Evolutionary conservation across 139 green algal species (phyloP).

Genomic region (Chlamydomonas incerta): DNA sequence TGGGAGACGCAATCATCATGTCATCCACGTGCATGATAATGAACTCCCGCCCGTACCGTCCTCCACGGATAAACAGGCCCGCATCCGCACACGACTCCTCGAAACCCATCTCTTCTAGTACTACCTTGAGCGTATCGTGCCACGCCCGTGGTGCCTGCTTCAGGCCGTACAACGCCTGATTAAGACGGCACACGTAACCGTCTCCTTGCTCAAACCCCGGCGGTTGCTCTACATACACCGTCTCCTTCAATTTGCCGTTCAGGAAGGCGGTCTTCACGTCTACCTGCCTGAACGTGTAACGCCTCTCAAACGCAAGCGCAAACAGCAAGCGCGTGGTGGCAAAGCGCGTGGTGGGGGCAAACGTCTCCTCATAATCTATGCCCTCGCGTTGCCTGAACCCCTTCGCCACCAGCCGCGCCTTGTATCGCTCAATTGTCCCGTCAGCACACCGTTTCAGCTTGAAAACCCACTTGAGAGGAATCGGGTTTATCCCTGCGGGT

Average conservation of each 20-base stretch:
- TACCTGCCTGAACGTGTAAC: conserved; percentile 61
- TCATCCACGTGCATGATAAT: conserved; percentile 58
- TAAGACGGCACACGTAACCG: conserved; percentile 41
- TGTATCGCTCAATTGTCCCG: conserved; percentile 65
- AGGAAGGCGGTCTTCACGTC: conserved; percentile 74
- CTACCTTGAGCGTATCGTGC: conserved; percentile 47
- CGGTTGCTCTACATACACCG: conserved; percentile 32
- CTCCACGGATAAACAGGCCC: neutral
- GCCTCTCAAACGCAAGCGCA: conserved; percentile 30
- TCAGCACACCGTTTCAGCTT: conserved; percentile 51
- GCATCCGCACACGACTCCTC: conserved; percentile 43
- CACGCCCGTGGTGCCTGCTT: conserved; percentile 64
- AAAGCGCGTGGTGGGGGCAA: conserved; percentile 30
- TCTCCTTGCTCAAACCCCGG: neutral
- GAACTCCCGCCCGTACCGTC: conserved; percentile 4
- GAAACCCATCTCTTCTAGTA: conserved; percentile 48
- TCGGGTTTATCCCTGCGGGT: neutral
- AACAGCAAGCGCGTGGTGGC: conserved; percentile 44
- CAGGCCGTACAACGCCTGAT: conserved; percentile 63
- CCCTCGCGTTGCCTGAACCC: conserved; percentile 61
- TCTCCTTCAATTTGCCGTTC: conserved; percentile 60
- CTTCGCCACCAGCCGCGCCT: conserved; percentile 66
- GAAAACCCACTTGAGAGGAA: conserved; percentile 60
- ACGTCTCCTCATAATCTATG: conserved; percentile 58
- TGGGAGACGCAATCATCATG: conserved; percentile 23